Evolutionary conservation across 2,329 filamentous ascomycete species (phyloP).

Genomic region (Hypoxylon rubiginosum): DNA sequence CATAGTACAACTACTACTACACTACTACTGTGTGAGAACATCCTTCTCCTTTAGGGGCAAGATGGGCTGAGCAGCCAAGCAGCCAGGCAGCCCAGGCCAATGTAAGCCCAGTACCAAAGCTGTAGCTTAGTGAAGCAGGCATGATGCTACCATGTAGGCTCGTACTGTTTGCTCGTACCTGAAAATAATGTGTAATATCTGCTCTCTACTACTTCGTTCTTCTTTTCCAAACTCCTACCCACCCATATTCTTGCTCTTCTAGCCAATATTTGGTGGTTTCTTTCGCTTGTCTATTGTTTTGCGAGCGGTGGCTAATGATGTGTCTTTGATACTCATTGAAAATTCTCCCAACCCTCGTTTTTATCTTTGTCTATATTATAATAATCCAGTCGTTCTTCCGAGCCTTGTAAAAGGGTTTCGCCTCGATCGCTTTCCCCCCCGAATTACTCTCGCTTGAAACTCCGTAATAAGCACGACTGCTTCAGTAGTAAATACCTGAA

Average conservation of each 20-base stretch:
- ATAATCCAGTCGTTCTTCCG: constrained; percentile 35
- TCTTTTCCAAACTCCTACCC: background rate
- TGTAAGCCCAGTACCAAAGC: background rate
- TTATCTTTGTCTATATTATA: constrained; percentile 35
- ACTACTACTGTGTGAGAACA: background rate
- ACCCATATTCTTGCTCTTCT: background rate
- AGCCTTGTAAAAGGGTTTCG: constrained; percentile 20
- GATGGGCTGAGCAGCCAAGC: no score
- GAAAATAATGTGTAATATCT: no score
- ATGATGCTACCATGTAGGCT: no score
- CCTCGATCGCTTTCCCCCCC: constrained; percentile 31
- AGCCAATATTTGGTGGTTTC: constrained; percentile 8
- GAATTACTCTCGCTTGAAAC: constrained; percentile 40
- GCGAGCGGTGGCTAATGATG: constrained; percentile 34
- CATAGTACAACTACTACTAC: background rate
- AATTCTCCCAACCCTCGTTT: constrained; percentile 12
- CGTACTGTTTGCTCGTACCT: no score
- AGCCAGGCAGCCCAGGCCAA: no score
- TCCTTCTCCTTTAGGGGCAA: background rate
- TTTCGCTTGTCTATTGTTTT: constrained; percentile 31
- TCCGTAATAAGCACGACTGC: constrained; percentile 26
- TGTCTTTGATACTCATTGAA: constrained; percentile 26
- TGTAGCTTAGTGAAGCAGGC: background rate
- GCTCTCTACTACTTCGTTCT: no score
- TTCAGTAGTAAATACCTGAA: constrained; percentile 28